phyloP scores from a whole-genome alignment of 768 basidiomycete genomes.

The Lentinula guzmanii region DNA sequence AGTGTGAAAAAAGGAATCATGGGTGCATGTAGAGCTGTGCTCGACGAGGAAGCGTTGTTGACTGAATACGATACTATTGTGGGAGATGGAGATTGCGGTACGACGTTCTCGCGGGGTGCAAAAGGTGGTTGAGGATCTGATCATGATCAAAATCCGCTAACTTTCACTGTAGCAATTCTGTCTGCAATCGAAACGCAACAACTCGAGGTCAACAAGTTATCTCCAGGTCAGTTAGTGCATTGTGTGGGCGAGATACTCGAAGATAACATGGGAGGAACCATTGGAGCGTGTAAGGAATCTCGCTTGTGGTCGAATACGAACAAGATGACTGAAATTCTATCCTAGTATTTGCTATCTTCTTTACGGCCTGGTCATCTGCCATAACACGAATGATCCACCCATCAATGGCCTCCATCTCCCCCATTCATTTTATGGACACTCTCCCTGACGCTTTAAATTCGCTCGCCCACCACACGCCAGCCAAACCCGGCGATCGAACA shows the following conservation, averaged over 20 bases:
- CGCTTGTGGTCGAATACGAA: neutral
- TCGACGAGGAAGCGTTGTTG: constrained; percentile 42
- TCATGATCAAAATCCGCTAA: neutral
- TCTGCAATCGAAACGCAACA: constrained; percentile 21
- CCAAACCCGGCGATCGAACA: constrained; percentile 49
- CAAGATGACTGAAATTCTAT: neutral
- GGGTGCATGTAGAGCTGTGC: constrained; percentile 34
- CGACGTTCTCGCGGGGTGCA: constrained; percentile 49
- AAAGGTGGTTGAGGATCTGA: constrained; percentile 16
- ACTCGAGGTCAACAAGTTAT: constrained; percentile 13
- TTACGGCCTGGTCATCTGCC: constrained; percentile 28
- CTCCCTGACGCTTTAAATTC: constrained; percentile 22
- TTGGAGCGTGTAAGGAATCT: constrained; percentile 36
- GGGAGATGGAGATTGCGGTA: constrained; percentile 61
- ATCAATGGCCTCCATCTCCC: neutral
- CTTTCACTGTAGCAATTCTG: constrained; percentile 22
- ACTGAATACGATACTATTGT: constrained; percentile 55
- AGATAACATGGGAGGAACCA: constrained; percentile 50
- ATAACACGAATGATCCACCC: constrained; percentile 7
- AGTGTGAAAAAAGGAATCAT: constrained; percentile 23
- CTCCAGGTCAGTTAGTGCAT: constrained; percentile 18
- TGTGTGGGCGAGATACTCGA: constrained; percentile 38
- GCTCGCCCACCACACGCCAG: constrained; percentile 39
- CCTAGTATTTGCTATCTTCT: constrained; percentile 40
- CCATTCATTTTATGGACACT: constrained; percentile 3